Base-by-base conservation (phyloP, 352 stramenopile genomes). In the Nothophytophthora sp. region DNA sequence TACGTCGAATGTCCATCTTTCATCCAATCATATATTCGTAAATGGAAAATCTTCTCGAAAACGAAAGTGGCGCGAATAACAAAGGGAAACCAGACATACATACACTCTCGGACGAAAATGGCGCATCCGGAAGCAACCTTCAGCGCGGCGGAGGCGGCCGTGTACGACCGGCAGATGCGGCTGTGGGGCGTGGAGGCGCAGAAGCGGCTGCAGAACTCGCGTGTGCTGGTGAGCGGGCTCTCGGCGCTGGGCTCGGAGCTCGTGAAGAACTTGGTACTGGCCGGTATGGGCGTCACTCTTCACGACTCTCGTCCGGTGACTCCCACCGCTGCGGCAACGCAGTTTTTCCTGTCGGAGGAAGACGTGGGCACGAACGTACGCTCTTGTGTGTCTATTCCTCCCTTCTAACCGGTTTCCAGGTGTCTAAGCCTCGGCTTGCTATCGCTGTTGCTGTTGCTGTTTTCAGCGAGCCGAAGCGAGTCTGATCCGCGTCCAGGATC, bases 141-240 rank as follows among this genome's bases (percentile, higher is more conserved):
- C 52, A 92, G 73, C 63, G 81, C 86, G 32, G 73, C 80, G 18
- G 90, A 97, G 72, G 86, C 88, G 20, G 96, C 97, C 43, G 81
- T 99, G 32, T 99, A 99, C 68, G 96, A 99, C 79, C 88, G 97
- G 18, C 97, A 99, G 76, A 99, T 99, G 76, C 93, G 97, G 16
- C 76, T 99, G n/a, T 99, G 97, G 97, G 97, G 97, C 25, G 86
- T 98, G 19, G 96, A 99, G 66, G 96, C 96, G 29, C 97, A 99
- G 81, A 87, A 90, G 53, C 77, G 92, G 0, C 84, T 98, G 42
- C 90, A 96, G 64, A 88, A 66, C 60, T 86, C 92, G 18, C 78
- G 85, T 33, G 86, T 98, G 36, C 58, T 98, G 9, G 84, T 98
- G 51, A 88, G 77, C 34, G 91, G 90, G 10, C 78, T 98, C 41